Evolutionary conservation across 2,329 filamentous ascomycete genomes (phyloP).

Genomic region (Fusarium proliferatum): DNA sequence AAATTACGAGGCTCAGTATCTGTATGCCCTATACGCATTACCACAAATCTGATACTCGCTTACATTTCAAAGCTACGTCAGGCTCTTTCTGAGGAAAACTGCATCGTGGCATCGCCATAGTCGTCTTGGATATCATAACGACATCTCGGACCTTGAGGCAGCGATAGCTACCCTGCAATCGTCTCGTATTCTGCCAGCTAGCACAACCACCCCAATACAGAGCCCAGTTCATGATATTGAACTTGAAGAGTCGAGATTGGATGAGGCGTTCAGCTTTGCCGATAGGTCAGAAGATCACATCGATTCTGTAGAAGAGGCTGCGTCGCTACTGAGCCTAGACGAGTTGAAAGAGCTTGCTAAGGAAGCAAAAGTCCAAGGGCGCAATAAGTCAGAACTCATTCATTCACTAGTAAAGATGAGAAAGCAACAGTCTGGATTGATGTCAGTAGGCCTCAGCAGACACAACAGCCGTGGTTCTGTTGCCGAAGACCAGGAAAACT

Average conservation of each 20-base stretch:
- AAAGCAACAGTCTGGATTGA: slow-evolving; percentile 79
- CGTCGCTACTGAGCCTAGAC: slow-evolving; percentile 82
- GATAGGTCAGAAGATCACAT: slow-evolving; percentile 81
- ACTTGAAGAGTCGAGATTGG: slow-evolving; percentile 60
- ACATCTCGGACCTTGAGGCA: slow-evolving; percentile 78
- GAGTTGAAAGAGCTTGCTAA: slow-evolving; percentile 88
- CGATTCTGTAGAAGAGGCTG: slow-evolving; percentile 83
- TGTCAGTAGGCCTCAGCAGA: slow-evolving; percentile 73
- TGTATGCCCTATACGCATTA: slow-evolving; percentile 66
- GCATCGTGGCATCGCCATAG: slow-evolving; percentile 89
- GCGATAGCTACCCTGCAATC: slow-evolving; percentile 75
- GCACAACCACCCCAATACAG: slow-evolving; percentile 11
- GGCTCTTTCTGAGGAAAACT: slow-evolving; percentile 91
- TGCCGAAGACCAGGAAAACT: slow-evolving; percentile 57
- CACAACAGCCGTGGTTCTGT: slow-evolving; percentile 69
- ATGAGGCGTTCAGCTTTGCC: slow-evolving; percentile 77
- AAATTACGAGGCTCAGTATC: slow-evolving; percentile 87
- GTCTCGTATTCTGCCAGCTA: slow-evolving; percentile 63
- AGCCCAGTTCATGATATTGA: slow-evolving; percentile 47
- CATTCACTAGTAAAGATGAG: slow-evolving; percentile 79
- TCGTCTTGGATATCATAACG: slow-evolving; percentile 81
- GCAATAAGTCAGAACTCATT: slow-evolving; percentile 85
- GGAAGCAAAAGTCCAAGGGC: slow-evolving; percentile 86
- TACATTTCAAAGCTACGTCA: slow-evolving; percentile 75
- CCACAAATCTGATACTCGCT: slow-evolving; percentile 1